Evolutionary conservation across 805 yeast genomes (phyloP), one percentile per base, ranked within the genome.

Genomic region (Myxozyma kluyveri): DNA sequence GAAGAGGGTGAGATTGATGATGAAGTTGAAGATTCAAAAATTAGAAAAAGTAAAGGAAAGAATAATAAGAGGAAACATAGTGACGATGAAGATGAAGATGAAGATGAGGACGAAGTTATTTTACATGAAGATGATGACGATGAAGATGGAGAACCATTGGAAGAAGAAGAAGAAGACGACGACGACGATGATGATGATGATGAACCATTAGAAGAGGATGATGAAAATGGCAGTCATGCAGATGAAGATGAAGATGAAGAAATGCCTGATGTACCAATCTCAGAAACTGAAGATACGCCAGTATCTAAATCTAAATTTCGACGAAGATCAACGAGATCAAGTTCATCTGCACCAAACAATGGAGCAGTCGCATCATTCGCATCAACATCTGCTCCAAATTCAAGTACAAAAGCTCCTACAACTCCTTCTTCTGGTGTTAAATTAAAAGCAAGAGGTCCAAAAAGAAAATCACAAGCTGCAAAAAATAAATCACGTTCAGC

Each of bases 1-100:
- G 50, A 45, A n/a, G 54, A 52, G 10, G 55, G 55, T 36, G 49
- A 51, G 32, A 51, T 49, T 10, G 48, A 51, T 17, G 55, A 51
- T 19, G 31, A 41, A 41, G 38, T 47, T 26, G 42, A 36, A 10
- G 45, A 27, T n/a, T 36, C 9, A 39, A 37, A 49, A 14, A 38
- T 37, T 31, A 40, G 38, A 36, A 9, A 21, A 44, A 22, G 47
- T 26, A 4, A 37, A 37, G 4, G 17, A 35, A 14, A n/a, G n/a
- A n/a, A n/a, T n/a, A n/a, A n/a, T n/a, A n/a, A n/a, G n/a, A 36
- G 24, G 3, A 44, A 26, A 7, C 51, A 40, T 14, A 48, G 42
- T 23, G 47, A 48, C 27, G 42, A 40, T 1, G 61, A 58, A n/a
- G 56, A 50, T 17, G 46, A 42, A 9, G 46, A 45, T 7, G 49